Evolutionary conservation across 2,329 filamentous ascomycete genomes (phyloP).

Genomic region (Hypoxylon sp.): DNA sequence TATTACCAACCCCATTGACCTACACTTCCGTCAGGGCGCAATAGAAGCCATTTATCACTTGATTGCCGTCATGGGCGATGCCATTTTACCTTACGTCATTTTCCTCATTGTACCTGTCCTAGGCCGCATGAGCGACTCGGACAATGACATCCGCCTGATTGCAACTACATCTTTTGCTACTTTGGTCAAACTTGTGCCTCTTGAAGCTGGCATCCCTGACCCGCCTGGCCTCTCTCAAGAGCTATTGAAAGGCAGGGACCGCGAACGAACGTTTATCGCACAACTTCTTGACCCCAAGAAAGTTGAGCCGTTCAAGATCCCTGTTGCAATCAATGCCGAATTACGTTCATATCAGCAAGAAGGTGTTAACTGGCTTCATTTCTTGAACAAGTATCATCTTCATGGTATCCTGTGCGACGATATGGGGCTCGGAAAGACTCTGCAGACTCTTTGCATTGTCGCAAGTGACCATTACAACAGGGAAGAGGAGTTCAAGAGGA

Average conservation of each 20-base stretch:
- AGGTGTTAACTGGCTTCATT: conserved; percentile 98
- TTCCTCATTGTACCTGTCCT: conserved; percentile 98
- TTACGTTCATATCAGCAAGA: conserved; percentile 98
- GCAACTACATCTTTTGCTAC: conserved; percentile 98
- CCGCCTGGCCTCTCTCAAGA: conserved; percentile 92
- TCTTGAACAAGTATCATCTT: conserved; percentile 97
- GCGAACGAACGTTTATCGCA: conserved; percentile 95
- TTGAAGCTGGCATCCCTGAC: conserved; percentile 97
- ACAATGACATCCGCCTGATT: conserved; percentile 93
- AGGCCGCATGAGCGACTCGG: conserved; percentile 97
- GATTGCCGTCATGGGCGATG: conserved; percentile 98
- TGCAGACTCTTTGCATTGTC: conserved; percentile 98
- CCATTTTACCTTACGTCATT: conserved; percentile 96
- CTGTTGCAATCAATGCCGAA: conserved; percentile 96
- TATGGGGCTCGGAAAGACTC: conserved; percentile 98
- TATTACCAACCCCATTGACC: conserved; percentile 90
- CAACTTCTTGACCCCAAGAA: conserved; percentile 98
- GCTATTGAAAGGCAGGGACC: conserved; percentile 88
- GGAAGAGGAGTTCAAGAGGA: conserved; percentile 89
- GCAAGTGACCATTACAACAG: conserved; percentile 96
- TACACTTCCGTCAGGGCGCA: conserved; percentile 90
- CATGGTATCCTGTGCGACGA: conserved; percentile 99
- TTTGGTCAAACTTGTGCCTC: conserved; percentile 93
- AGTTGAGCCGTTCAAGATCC: conserved; percentile 92
- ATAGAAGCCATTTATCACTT: conserved; percentile 97